A percentile compares a stretch with the other conserved stretches of the same genome.
These are phyloP conservation scores for Starmerella vaccinii DNA, from an alignment of 805 yeast genomes.

Conservation along the genomic window DNA sequence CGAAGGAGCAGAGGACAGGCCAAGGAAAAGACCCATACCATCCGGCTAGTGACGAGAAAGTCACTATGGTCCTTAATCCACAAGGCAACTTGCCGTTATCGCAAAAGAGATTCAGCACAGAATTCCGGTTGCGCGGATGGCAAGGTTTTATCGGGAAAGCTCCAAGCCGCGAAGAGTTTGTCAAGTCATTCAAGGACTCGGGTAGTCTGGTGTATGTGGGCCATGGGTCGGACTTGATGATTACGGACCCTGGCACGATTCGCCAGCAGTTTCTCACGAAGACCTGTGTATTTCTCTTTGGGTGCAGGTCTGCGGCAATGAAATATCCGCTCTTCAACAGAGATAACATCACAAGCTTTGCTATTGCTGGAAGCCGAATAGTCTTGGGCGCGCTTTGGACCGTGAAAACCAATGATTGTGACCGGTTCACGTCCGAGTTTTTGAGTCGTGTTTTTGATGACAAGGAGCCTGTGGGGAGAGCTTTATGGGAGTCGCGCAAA, in stretches of 20 bases:
- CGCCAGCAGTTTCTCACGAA: constrained; percentile 35
- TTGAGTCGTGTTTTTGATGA: constrained; percentile 35
- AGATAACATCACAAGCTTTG: constrained; percentile 70
- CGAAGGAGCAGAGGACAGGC: background rate
- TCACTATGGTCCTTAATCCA: constrained; percentile 66
- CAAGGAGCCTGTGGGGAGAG: constrained; percentile 31
- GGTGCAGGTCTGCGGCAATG: constrained; percentile 72
- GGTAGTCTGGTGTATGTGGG: constrained; percentile 71
- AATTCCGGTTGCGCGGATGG: constrained; percentile 40
- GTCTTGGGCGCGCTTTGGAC: constrained; percentile 87
- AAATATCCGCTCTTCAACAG: constrained; percentile 49
- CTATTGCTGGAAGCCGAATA: constrained; percentile 74
- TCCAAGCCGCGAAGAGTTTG: constrained; percentile 51
- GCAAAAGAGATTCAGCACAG: constrained; percentile 43
- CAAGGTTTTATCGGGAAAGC: constrained; percentile 42
- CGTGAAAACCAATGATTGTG: constrained; percentile 93
- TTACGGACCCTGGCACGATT: constrained; percentile 47
- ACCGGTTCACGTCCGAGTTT: constrained; percentile 54
- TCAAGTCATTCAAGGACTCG: constrained; percentile 35
- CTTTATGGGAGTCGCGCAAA: constrained; percentile 54
- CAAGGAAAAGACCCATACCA: background rate
- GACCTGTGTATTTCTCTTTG: constrained; percentile 47
- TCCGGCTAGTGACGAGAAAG: background rate
- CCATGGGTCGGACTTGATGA: constrained; percentile 95
- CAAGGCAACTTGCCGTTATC: constrained; percentile 65